These are phyloP conservation scores for Tuber calosporum DNA, from an alignment of 495 filamentous ascomycete genomes.

Conservation along the genomic window DNA sequence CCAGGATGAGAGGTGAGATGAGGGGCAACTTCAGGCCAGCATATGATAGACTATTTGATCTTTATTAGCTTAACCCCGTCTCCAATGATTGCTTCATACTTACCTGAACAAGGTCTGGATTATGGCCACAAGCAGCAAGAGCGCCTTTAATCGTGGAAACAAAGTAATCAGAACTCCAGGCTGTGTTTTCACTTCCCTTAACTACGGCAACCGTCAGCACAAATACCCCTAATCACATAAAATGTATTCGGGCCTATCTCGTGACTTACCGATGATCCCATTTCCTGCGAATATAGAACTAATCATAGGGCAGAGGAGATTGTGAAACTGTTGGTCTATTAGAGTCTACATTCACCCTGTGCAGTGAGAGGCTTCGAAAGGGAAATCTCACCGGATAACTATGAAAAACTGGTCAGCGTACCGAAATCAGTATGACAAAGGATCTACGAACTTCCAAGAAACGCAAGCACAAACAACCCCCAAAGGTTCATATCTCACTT, in stretches of 20 bases:
- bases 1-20: conserved; percentile 79
- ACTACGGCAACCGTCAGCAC: conserved; percentile 44
- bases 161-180: conserved; percentile 81
- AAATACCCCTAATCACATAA: neutral
- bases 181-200: conserved; percentile 88
- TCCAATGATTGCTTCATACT: neutral
- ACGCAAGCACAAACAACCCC: conserved; percentile 88
- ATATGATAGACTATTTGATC: conserved; percentile 53
- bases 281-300: conserved; percentile 89
- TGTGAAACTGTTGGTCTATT: conserved; percentile 67
- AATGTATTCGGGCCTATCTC: neutral
- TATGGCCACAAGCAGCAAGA: conserved; percentile 74
- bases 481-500: conserved; percentile 82
- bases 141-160: conserved; percentile 67
- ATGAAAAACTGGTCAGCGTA: neutral
- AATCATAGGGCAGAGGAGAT: conserved; percentile 85
- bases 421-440: neutral
- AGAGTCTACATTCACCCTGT: neutral
- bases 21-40: conserved; percentile 74
- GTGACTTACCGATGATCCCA: conserved; percentile 54
- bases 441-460: conserved; percentile 75
- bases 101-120: conserved; percentile 69
- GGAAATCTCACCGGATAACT: conserved; percentile 44
- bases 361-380: neutral
- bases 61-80: neutral